Evolutionary conservation across 495 filamentous ascomycete genomes (phyloP).

Genomic region (Talaromyces trachyspermus): DNA sequence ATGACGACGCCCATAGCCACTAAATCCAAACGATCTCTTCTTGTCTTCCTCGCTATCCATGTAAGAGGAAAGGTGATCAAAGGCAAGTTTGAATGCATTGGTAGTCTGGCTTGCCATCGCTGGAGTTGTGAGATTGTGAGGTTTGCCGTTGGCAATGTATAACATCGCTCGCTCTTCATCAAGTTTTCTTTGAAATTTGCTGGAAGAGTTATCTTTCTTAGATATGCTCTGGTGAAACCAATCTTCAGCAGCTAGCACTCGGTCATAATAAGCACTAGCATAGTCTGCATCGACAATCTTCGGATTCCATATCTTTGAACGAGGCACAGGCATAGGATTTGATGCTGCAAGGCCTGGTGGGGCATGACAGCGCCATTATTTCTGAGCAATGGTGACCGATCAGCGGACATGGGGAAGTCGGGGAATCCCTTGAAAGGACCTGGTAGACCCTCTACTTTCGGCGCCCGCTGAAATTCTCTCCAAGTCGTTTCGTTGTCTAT

Average conservation of each 20-base stretch:
- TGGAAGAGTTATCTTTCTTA: slow-evolving; percentile 9
- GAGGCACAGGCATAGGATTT: not conserved
- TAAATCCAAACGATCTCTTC: not conserved
- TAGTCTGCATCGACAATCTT: not conserved
- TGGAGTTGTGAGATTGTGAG: not conserved
- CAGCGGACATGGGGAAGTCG: not conserved
- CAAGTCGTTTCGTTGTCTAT: not conserved
- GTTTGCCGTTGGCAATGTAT: not conserved
- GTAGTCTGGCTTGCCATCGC: not conserved
- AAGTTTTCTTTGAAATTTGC: not conserved
- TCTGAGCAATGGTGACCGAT: not conserved
- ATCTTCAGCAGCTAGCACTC: slow-evolving; percentile 13
- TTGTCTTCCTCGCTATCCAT: not conserved
- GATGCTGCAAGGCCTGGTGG: not conserved
- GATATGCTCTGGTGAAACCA: slow-evolving; percentile 23
- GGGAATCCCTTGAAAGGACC: slow-evolving; percentile 1
- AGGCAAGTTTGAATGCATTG: not conserved
- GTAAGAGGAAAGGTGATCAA: not conserved
- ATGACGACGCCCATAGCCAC: not conserved
- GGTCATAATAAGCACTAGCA: slow-evolving; percentile 5
- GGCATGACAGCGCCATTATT: not conserved
- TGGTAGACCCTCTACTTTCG: not conserved
- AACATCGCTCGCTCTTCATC: not conserved
- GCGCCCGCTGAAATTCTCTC: not conserved
- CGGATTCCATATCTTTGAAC: not conserved